phyloP scores from a whole-genome alignment of 257 asterid species.

The Coffea eugenioides region DNA sequence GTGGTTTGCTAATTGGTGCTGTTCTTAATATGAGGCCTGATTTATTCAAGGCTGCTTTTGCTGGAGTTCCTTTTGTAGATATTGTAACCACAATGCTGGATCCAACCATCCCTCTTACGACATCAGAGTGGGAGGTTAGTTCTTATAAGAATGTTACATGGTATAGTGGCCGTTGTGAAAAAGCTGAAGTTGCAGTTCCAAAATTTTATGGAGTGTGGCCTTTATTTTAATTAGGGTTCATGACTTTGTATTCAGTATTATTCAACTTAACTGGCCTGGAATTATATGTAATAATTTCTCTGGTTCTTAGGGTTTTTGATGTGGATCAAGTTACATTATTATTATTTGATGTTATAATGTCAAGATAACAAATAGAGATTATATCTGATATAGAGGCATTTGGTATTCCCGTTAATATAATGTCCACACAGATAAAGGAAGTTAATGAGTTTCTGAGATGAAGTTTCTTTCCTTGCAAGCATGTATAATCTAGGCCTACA shows the following conservation, averaged over 20 bases:
- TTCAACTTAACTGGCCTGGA: not conserved
- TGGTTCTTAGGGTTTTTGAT: no score
- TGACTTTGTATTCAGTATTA: not conserved
- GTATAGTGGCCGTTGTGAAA: not conserved
- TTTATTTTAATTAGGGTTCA: not conserved
- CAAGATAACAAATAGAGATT: no score
- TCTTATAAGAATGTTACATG: not conserved
- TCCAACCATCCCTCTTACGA: constrained; percentile 95
- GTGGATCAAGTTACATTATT: no score
- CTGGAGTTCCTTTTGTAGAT: constrained; percentile 97
- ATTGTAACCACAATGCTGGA: constrained; percentile 95
- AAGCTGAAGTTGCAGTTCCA: not conserved
- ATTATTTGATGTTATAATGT: no score
- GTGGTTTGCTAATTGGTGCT: constrained; percentile 94
- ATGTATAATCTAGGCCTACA: not conserved
- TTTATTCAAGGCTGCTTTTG: constrained; percentile 83
- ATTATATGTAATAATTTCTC: no score
- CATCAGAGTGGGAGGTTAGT: constrained; percentile 98
- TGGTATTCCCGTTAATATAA: not conserved
- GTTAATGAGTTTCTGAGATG: not conserved
- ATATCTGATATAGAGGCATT: not conserved
- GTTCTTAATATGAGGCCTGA: constrained; percentile 92
- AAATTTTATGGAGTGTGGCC: constrained; percentile 1
- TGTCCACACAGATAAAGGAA: not conserved
- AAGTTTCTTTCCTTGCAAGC: no score